Evolutionary conservation across 2,329 filamentous ascomycete species (phyloP).

Genomic region (Neophaeococcomyces mojaviensis): DNA sequence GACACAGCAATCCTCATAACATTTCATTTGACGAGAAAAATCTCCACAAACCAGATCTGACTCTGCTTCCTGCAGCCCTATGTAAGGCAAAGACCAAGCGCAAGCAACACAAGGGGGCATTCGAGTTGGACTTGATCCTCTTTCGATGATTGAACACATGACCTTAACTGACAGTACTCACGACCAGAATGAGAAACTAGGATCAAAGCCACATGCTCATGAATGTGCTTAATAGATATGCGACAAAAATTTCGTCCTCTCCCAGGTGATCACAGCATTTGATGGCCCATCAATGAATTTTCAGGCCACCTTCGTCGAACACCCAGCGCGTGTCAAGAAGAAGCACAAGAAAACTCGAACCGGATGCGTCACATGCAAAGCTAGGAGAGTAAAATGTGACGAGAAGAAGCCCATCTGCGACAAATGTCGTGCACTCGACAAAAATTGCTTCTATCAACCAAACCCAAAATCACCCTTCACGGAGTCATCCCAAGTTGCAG

Average conservation of each 20-base stretch:
- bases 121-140: too few relatives aligned
- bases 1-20: too few relatives aligned
- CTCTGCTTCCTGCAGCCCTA: too few relatives aligned
- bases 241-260: background rate
- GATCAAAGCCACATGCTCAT: background rate
- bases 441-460: slow-evolving; percentile 3
- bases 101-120: too few relatives aligned
- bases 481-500: background rate
- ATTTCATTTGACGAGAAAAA: too few relatives aligned
- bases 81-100: too few relatives aligned
- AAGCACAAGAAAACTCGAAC: slow-evolving; percentile 15
- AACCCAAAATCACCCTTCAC: background rate
- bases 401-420: slow-evolving; percentile 23
- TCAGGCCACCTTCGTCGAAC: background rate
- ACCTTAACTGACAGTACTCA: too few relatives aligned
- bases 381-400: slow-evolving; percentile 28
- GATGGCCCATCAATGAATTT: slow-evolving; percentile 7
- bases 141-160: too few relatives aligned
- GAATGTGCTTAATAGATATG: background rate
- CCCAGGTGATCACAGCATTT: background rate
- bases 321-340: slow-evolving; percentile 4
- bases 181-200: background rate
- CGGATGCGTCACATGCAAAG: slow-evolving; percentile 21
- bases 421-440: slow-evolving; percentile 1
- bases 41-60: too few relatives aligned